A percentile compares a stretch with the other conserved stretches of the same genome.
Conservation (phyloP, 2,329 filamentous ascomycete species). For the Arthrocladium fulminans region DNA sequence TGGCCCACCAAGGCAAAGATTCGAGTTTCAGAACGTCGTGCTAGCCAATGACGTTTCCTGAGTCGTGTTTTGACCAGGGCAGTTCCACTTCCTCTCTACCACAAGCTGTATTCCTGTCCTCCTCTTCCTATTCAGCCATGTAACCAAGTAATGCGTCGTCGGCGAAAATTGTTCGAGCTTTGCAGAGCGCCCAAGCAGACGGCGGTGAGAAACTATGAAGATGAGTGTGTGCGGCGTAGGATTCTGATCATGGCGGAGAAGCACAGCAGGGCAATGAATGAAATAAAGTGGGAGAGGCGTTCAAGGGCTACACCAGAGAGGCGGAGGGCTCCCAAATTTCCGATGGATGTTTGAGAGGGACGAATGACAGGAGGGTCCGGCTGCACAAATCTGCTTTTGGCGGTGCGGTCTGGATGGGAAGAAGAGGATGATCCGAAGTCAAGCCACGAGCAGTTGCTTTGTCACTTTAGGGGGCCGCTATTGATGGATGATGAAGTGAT, state of each 20-base stretch:
- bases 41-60: background rate
- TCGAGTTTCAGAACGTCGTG: background rate
- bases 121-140: no score
- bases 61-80: background rate
- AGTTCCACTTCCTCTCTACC: background rate
- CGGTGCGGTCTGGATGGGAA: background rate
- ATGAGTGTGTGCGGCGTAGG: background rate
- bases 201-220: no score
- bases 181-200: no score
- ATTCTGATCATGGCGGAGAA: background rate
- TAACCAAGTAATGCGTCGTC: background rate
- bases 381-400: background rate
- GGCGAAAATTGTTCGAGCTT: background rate
- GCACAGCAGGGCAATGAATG: background rate
- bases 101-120: background rate
- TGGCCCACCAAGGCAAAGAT: background rate
- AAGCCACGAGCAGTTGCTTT: no score
- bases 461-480: no score
- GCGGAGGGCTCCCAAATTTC: background rate
- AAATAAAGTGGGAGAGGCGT: background rate
- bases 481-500: no score
- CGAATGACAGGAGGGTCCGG: background rate
- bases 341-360: background rate
- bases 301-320: background rate
- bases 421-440: no score